Conservation (phyloP, 2,329 filamentous ascomycete genomes). For the Blumeria graminis region DNA sequence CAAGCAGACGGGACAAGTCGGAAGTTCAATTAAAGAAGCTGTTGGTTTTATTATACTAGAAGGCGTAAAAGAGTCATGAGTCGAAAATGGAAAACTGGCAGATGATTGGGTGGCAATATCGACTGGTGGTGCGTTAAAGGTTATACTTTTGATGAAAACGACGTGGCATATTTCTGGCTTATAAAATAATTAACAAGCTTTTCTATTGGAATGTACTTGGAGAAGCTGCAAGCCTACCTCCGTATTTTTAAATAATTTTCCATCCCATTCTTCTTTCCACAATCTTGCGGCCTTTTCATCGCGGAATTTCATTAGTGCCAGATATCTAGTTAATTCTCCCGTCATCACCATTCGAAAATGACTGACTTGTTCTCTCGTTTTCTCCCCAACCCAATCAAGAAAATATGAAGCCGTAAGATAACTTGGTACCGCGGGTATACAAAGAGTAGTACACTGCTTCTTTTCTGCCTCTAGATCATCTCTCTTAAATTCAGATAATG, state of each 20-base stretch:
- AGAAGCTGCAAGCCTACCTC: constrained; percentile 33
- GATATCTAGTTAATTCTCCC: constrained; percentile 67
- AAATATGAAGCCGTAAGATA: constrained; percentile 85
- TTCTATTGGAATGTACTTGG: background rate
- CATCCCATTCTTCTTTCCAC: constrained; percentile 77
- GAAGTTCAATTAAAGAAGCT: constrained; percentile 67
- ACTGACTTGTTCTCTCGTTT: constrained; percentile 63
- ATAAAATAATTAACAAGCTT: constrained; percentile 7
- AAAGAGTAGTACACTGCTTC: constrained; percentile 57
- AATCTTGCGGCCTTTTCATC: constrained; percentile 46
- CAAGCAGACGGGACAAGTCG: constrained; percentile 86
- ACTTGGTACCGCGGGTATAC: constrained; percentile 80
- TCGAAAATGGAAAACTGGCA: constrained; percentile 28
- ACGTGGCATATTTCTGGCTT: constrained; percentile 86
- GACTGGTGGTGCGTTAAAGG: constrained; percentile 31
- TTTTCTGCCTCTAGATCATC: constrained; percentile 8
- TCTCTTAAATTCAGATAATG: constrained; percentile 26
- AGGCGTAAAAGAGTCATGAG: constrained; percentile 36
- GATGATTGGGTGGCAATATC: constrained; percentile 31
- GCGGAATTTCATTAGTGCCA: constrained; percentile 87
- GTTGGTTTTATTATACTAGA: constrained; percentile 32
- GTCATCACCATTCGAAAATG: constrained; percentile 93
- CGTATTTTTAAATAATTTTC: constrained; percentile 77
- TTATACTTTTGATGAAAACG: constrained; percentile 80
- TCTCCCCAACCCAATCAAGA: constrained; percentile 72